Evolutionary conservation across 495 filamentous ascomycete species (phyloP).

Genomic region (Friedmanniomyces endolithicus): DNA sequence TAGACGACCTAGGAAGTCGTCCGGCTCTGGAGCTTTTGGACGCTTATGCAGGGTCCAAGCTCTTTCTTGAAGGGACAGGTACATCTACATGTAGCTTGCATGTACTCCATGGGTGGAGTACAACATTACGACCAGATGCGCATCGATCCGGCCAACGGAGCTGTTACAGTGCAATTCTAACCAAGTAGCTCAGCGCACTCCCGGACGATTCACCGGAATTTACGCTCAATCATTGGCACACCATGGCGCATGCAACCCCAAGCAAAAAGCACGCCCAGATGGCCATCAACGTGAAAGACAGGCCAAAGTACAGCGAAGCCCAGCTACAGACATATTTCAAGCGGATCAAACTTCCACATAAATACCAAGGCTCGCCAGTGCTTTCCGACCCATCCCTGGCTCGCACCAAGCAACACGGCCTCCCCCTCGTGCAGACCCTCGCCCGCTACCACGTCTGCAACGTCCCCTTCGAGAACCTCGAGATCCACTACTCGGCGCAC

Average conservation of each 20-base stretch:
- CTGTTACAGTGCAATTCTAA: too few species aligned
- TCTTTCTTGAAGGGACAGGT: neutral
- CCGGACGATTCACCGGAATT: too few species aligned
- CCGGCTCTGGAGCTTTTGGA: too few species aligned
- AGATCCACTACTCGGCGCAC: slow-evolving; percentile 43
- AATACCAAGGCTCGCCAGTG: slow-evolving; percentile 1
- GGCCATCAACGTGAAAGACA: slow-evolving; percentile 2
- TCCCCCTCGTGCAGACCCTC: slow-evolving; percentile 8
- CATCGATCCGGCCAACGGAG: too few species aligned
- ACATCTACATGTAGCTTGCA: too few species aligned
- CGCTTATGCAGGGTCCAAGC: neutral
- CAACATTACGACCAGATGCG: too few species aligned
- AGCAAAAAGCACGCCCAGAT: slow-evolving; percentile 6
- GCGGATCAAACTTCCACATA: slow-evolving; percentile 8
- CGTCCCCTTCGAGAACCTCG: slow-evolving; percentile 62
- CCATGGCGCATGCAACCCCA: slow-evolving; percentile 5
- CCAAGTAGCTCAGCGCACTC: too few species aligned
- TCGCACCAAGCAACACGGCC: slow-evolving; percentile 10
- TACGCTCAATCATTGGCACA: neutral
- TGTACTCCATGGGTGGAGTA: too few species aligned
- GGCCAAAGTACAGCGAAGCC: slow-evolving; percentile 10
- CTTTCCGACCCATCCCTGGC: slow-evolving; percentile 3
- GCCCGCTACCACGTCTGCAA: slow-evolving; percentile 9
- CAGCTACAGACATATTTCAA: slow-evolving; percentile 13
- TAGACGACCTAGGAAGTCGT: too few species aligned